Conservation (phyloP, 148 eudicot species). For the Amaranthus hypochondriacus region DNA sequence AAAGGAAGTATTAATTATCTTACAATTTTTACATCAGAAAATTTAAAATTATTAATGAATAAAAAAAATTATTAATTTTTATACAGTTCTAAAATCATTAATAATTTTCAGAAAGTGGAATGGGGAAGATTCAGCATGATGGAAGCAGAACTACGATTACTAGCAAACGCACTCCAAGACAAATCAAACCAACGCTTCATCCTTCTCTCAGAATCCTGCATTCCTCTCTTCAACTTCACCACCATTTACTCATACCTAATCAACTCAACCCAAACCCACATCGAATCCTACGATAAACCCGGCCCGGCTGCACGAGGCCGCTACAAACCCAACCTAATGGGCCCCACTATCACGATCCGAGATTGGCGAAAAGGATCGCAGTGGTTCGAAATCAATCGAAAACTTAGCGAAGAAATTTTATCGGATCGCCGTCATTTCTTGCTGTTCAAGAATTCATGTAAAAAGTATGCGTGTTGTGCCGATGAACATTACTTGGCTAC, state of each 20-base stretch:
- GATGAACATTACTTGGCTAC: conserved; percentile 94
- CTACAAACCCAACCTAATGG: conserved; percentile 52
- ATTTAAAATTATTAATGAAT: no score
- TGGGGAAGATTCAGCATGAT: conserved; percentile 82
- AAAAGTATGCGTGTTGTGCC: conserved; percentile 50
- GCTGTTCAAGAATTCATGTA: conserved; percentile 45
- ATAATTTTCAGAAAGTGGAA: conserved; percentile 40
- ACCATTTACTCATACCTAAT: conserved; percentile 67
- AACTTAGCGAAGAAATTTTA: conserved; percentile 48
- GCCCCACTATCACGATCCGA: conserved; percentile 46
- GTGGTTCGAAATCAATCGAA: conserved; percentile 74
- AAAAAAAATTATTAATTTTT: no score
- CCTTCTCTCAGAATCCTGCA: conserved; percentile 82
- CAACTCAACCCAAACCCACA: conserved; percentile 48
- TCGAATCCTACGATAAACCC: conserved; percentile 50
- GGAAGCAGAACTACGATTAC: conserved; percentile 77
- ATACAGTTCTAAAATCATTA: no score
- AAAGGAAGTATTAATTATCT: no score
- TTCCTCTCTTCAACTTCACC: conserved; percentile 78
- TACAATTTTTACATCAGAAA: no score
- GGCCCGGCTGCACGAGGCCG: conserved; percentile 64
- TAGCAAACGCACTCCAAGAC: conserved; percentile 79
- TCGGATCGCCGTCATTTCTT: conserved; percentile 51
- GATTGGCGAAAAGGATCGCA: conserved; percentile 95
- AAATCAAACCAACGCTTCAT: conserved; percentile 70